These are phyloP conservation scores for Pseudozyma sp. DNA, from an alignment of 1,284 basidiomycete species.

Conservation along the genomic window DNA sequence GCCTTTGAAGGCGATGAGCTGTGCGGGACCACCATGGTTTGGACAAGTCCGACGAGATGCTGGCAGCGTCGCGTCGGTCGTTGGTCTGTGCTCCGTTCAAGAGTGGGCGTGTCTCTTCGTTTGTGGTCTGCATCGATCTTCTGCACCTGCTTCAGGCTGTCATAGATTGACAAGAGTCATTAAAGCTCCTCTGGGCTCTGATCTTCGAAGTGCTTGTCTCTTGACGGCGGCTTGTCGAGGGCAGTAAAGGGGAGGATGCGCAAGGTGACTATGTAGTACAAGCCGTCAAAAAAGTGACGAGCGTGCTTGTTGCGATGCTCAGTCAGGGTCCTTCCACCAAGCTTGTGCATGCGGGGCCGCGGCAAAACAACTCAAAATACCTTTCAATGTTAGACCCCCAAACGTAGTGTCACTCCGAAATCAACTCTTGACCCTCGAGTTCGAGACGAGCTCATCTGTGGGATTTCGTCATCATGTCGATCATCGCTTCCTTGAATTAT, in stretches of 20 bases:
- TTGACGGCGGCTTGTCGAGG: too few species aligned
- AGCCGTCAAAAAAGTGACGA: too few species aligned
- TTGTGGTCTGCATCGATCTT: constrained; percentile 17
- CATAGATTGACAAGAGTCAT: too few species aligned
- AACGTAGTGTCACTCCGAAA: too few species aligned
- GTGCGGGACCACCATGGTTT: neutral
- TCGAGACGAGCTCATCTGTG: neutral
- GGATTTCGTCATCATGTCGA: neutral
- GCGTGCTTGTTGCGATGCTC: neutral
- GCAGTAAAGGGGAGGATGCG: too few species aligned
- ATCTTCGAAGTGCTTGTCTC: too few species aligned
- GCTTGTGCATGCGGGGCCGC: constrained; percentile 10
- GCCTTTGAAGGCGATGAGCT: constrained; percentile 2
- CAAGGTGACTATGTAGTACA: too few species aligned
- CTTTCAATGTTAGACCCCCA: neutral
- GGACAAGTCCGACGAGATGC: neutral
- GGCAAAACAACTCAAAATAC: constrained; percentile 1
- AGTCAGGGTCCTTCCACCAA: constrained; percentile 9
- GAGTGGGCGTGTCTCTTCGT: constrained; percentile 27
- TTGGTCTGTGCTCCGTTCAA: constrained; percentile 7
- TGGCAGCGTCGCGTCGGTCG: constrained; percentile 10
- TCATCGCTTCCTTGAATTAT: neutral
- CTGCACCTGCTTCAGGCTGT: too few species aligned
- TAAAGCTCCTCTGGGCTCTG: too few species aligned
- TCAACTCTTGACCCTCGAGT: too few species aligned